Percentiles rank a stretch among this genome's conserved stretches.
phyloP scores from a whole-genome alignment of 371 early-diverging fungal species.

The Parasitella parasitica region DNA sequence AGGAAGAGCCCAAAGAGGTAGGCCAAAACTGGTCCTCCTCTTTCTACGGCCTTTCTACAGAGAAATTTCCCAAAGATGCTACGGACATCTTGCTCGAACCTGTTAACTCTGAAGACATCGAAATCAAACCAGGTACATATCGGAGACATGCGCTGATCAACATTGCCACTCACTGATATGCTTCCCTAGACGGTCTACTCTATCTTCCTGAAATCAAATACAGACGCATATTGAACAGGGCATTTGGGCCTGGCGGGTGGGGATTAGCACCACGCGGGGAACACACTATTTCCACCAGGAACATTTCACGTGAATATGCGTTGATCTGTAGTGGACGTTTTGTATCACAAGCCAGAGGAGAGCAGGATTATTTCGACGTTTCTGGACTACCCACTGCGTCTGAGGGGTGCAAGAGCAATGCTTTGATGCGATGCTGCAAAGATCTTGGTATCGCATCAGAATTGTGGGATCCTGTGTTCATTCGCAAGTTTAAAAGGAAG shows the following conservation, averaged over 20 bases:
- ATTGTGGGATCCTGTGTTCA: conserved; percentile 93
- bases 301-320: conserved; percentile 91
- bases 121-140: conserved; percentile 89
- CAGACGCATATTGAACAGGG: conserved; percentile 88
- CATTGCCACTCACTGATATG: background rate
- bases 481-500: conserved; percentile 80
- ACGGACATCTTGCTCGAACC: conserved; percentile 74
- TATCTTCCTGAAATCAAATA: conserved; percentile 97
- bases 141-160: too few relatives aligned
- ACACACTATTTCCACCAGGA: conserved; percentile 76
- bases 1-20: conserved; percentile 1
- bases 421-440: conserved; percentile 96
- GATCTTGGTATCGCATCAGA: conserved; percentile 94
- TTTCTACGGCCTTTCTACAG: conserved; percentile 68
- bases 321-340: conserved; percentile 83
- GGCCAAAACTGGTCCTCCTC: conserved; percentile 71
- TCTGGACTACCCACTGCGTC: conserved; percentile 81
- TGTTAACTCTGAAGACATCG: conserved; percentile 75
- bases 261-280: conserved; percentile 92
- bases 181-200: conserved; percentile 89
- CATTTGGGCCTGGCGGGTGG: conserved; percentile 97
- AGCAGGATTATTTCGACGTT: conserved; percentile 86
- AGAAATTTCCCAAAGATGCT: conserved; percentile 73
- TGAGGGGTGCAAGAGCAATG: conserved; percentile 94
- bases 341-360: conserved; percentile 93